These are phyloP conservation scores for Nakataea oryzae DNA, from an alignment of 2,329 filamentous ascomycete species.

Conservation along the genomic window DNA sequence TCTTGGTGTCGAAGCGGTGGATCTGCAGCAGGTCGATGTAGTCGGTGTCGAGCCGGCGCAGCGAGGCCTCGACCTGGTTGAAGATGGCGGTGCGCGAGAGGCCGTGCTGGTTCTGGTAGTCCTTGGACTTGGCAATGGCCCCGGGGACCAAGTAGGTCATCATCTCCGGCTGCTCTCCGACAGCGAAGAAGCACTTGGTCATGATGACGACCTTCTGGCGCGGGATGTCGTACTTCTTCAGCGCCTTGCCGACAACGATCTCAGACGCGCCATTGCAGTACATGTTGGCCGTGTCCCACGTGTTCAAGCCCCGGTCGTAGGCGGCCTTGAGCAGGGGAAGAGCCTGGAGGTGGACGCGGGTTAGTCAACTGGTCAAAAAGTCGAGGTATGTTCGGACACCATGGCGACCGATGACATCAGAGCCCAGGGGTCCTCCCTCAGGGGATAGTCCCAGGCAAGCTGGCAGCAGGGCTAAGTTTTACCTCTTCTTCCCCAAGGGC, in stretches of 20 bases:
- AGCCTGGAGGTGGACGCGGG: constrained; percentile 16
- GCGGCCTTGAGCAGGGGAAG: constrained; percentile 50
- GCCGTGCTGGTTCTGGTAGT: constrained; percentile 26
- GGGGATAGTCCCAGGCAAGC: background rate
- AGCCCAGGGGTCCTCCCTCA: too few species aligned
- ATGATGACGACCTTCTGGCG: constrained; percentile 45
- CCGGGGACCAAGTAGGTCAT: constrained; percentile 7
- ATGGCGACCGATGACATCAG: background rate
- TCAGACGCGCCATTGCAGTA: constrained; percentile 48
- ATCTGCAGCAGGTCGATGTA: constrained; percentile 53
- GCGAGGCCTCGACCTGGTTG: constrained; percentile 49
- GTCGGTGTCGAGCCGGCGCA: constrained; percentile 37
- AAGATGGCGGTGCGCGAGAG: constrained; percentile 54
- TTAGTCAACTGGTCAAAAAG: background rate
- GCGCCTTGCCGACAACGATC: constrained; percentile 42
- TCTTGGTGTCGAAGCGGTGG: constrained; percentile 39
- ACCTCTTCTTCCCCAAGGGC: constrained; percentile 47
- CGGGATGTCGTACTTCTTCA: constrained; percentile 45
- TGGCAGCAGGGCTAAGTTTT: background rate
- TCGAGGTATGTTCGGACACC: background rate
- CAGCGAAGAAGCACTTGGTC: constrained; percentile 42
- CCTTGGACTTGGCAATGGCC: constrained; percentile 10
- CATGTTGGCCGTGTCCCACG: constrained; percentile 40
- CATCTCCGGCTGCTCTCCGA: constrained; percentile 31
- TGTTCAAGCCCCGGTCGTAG: constrained; percentile 50